phyloP scores from a whole-genome alignment of 805 yeast genomes.

The Ogataea salicorniae region DNA sequence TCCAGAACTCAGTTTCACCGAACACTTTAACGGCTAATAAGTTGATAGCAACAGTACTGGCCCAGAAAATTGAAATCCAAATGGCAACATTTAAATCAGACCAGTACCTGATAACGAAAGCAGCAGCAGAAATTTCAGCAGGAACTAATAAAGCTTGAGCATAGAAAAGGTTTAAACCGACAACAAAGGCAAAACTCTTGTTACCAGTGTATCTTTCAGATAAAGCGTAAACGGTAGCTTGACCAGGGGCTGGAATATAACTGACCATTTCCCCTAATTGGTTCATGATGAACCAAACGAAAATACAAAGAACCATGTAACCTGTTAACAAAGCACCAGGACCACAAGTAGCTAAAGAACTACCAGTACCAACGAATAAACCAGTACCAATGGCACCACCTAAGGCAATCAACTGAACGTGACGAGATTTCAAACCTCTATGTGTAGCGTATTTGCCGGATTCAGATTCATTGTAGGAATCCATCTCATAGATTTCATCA shows the following conservation, averaged over 20 bases:
- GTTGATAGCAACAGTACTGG: constrained; percentile 40
- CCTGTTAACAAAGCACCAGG: constrained; percentile 45
- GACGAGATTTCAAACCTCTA: constrained; percentile 42
- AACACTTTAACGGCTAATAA: constrained; percentile 36
- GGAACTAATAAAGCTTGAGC: constrained; percentile 32
- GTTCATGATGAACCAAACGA: constrained; percentile 62
- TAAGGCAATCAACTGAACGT: constrained; percentile 60
- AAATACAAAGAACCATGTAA: constrained; percentile 56
- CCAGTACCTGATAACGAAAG: constrained; percentile 58
- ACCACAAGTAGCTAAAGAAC: constrained; percentile 30
- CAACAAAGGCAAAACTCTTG: constrained; percentile 26
- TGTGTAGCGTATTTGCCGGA: constrained; percentile 19
- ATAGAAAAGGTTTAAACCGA: constrained; percentile 34
- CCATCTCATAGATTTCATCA: no score
- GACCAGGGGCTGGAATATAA: constrained; percentile 55
- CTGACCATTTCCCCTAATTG: constrained; percentile 64
- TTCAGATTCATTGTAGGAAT: no score
- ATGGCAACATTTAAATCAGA: constrained; percentile 50
- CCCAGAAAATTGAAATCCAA: constrained; percentile 52
- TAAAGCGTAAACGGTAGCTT: constrained; percentile 26
- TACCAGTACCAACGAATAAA: constrained; percentile 47
- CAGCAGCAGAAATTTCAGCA: constrained; percentile 56
- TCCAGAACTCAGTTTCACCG: constrained; percentile 59
- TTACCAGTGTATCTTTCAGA: constrained; percentile 28
- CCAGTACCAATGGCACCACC: constrained; percentile 74